Evolutionary conservation across 768 basidiomycete species (phyloP).

Genomic region (Macrolepiota fuliginosa): DNA sequence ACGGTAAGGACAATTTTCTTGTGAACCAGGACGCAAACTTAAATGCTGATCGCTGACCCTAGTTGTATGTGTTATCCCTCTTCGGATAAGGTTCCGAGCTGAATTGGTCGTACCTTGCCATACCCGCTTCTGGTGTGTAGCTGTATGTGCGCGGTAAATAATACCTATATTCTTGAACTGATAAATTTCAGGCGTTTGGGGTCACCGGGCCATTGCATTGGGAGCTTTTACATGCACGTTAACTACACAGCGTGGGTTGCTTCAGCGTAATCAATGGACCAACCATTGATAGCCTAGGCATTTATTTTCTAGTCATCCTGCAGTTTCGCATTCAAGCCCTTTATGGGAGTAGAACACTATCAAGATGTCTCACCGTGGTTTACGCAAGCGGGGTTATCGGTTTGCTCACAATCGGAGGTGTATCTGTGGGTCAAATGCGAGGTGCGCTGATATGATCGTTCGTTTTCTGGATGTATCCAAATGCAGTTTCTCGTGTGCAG

Average conservation of each 20-base stretch:
- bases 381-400: conserved; percentile 20
- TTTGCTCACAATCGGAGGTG: conserved; percentile 16
- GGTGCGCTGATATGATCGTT: conserved; percentile 15
- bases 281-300: neutral
- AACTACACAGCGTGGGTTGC: conserved; percentile 21
- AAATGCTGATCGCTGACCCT: neutral
- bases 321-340: conserved; percentile 10
- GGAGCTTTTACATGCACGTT: conserved; percentile 21
- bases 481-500: neutral
- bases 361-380: conserved; percentile 15
- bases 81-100: neutral
- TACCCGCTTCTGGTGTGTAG: neutral
- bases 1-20: neutral
- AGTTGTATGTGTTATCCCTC: conserved; percentile 5
- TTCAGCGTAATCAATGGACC: neutral
- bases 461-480: neutral
- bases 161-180: neutral
- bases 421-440: conserved; percentile 16
- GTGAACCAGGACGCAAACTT: neutral
- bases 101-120: neutral
- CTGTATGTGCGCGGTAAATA: conserved; percentile 11
- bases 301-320: conserved; percentile 21
- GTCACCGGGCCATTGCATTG: conserved; percentile 19
- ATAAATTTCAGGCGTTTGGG: conserved; percentile 17
- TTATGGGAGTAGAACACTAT: conserved; percentile 18